Evolutionary conservation across 1,284 basidiomycete species (phyloP), one percentile per base, ranked within the genome.

Genomic region (Tranzscheliella williamsii): DNA sequence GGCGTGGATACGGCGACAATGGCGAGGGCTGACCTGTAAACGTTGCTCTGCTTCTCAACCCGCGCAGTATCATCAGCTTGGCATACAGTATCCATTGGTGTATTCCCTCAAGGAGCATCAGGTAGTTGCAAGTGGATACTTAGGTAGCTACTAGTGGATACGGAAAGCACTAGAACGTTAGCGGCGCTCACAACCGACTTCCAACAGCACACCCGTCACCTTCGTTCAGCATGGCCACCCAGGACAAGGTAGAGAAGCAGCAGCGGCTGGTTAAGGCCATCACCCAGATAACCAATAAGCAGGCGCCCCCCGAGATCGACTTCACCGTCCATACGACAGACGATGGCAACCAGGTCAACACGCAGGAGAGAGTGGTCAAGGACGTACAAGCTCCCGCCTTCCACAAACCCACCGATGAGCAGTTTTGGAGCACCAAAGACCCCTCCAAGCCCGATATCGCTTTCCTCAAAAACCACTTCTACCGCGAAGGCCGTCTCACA

Each of bases 381-480:
- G 79, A 78, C 29, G 74, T 76, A 5, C 75, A 76, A 34, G 75
- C 75, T 26, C 75, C 75, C 87, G 94, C 94, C 42, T 93, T 95
- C 87, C 84, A 83, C 63, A 84, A 87, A 47, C 94, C 94, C 0
- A 92, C 91, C 3, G 86, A 90, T 72, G 90, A 89, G 57, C 91
- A 98, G 79, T 96, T 97, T 84, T 76, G 53, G 61, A 70, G 67
- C 35, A 39, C 52, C 16, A 66, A 67, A 38, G 74, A 76, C 32
- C 73, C 74, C n/a, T 48, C 57, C 33, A 76, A 76, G 42, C 74
- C 74, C 12, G 74, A 97, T 79, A 84, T 97, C 71, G 91, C 90
- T 24, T 98, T 94, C 80, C 83, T 98, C 61, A 98, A 98, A 83
- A 97, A 97, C 73, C 94, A 98, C 80, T 96, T 98, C 77, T 97